Percentiles rank a stretch among this genome's conserved stretches.
phyloP scores from a whole-genome alignment of 345 rosid genomes.

The Syzygium aromaticum region DNA sequence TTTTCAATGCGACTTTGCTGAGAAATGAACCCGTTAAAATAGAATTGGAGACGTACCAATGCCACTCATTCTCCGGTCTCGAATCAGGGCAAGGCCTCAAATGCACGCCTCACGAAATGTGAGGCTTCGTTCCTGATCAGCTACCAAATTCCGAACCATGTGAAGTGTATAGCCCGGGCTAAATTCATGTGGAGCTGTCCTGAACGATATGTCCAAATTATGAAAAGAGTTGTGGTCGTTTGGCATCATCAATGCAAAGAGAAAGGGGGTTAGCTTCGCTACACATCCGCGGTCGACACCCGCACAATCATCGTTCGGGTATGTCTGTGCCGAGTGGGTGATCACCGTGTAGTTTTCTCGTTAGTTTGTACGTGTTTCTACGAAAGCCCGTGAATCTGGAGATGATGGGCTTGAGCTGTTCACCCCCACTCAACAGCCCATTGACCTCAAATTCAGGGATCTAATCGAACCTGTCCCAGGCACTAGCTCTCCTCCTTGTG shows the following conservation, averaged over 20 bases:
- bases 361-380: neutral
- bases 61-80: neutral
- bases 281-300: neutral
- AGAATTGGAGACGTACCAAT: neutral
- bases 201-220: neutral
- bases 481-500: neutral
- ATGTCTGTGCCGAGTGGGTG: neutral
- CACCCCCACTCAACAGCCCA: neutral
- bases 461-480: neutral
- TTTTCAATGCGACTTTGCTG: neutral
- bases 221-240: neutral
- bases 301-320: neutral
- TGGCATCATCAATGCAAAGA: neutral
- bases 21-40: neutral
- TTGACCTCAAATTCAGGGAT: neutral
- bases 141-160: neutral
- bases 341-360: neutral
- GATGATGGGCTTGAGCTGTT: neutral
- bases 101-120: neutral
- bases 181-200: neutral
- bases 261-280: neutral
- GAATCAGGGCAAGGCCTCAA: neutral
- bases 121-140: neutral
- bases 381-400: neutral
- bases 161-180: neutral